Percentiles rank a stretch among this genome's conserved stretches.
Evolutionary conservation across 139 green algal species (phyloP).

Genomic region (Chlorella ohadii): DNA sequence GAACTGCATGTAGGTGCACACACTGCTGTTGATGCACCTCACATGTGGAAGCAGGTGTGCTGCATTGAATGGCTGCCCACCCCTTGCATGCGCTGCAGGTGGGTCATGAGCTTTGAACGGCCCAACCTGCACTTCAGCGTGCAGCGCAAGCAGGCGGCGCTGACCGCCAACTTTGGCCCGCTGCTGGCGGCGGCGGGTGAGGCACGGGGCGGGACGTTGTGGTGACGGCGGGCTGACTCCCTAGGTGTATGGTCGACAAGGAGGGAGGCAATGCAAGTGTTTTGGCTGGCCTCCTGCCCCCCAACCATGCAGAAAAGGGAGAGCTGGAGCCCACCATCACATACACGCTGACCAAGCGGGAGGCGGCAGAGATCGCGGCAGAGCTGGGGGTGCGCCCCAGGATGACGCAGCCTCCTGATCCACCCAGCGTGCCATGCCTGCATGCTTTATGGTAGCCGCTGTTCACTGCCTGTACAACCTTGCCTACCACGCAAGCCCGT

Average conservation of each 20-base stretch:
- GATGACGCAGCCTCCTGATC: too few relatives aligned
- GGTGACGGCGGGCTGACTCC: neutral
- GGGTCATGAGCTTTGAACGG: conserved; percentile 66
- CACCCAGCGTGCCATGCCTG: too few relatives aligned
- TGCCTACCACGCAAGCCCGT: neutral
- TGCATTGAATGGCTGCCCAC: too few relatives aligned
- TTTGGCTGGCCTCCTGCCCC: neutral
- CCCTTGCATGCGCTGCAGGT: conserved; percentile 3
- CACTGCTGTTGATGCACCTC: too few relatives aligned
- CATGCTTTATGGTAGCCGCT: too few relatives aligned
- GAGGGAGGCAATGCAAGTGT: too few relatives aligned
- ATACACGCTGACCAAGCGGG: conserved; percentile 56
- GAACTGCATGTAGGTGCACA: too few relatives aligned
- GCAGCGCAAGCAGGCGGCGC: conserved; percentile 28
- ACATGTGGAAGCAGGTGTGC: too few relatives aligned
- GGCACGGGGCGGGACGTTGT: neutral
- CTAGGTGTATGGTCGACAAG: neutral
- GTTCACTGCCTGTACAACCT: too few relatives aligned
- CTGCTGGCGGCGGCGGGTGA: conserved; percentile 33
- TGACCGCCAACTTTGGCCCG: conserved; percentile 9
- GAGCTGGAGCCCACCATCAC: conserved; percentile 58
- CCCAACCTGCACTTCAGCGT: conserved; percentile 66
- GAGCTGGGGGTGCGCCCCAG: conserved; percentile 29
- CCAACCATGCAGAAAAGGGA: neutral
- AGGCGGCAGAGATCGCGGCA: conserved; percentile 30